These are phyloP conservation scores for Saccharum hybrid DNA, from an alignment of 202 grass and related monocot genomes.

Conservation along the genomic window DNA sequence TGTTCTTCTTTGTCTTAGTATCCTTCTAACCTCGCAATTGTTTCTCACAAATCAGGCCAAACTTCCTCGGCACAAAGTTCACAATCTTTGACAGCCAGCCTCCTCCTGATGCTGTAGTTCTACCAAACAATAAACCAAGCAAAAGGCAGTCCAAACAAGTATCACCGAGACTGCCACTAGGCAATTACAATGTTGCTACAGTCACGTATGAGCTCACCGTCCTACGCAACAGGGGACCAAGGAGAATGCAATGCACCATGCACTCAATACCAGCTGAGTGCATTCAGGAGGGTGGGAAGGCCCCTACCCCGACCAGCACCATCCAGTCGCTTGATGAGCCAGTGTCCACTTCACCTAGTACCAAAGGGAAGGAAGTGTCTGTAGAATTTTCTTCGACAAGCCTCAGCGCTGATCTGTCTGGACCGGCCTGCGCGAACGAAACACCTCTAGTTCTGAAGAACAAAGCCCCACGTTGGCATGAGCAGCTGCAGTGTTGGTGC, in stretches of 20 bases:
- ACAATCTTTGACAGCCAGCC: conserved; percentile 87
- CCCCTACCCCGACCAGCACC: conserved; percentile 73
- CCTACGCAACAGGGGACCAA: conserved; percentile 89
- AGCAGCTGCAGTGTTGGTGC: conserved; percentile 99
- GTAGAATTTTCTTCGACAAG: conserved; percentile 62
- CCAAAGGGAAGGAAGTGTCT: conserved; percentile 63
- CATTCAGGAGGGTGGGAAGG: conserved; percentile 66
- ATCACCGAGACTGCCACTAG: conserved; percentile 75
- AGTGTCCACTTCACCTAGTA: conserved; percentile 44
- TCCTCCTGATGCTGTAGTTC: conserved; percentile 53
- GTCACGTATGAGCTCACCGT: conserved; percentile 89
- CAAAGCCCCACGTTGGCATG: conserved; percentile 93
- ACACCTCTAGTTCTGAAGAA: conserved; percentile 83
- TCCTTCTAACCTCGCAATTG: conserved; percentile 16
- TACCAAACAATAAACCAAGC: conserved; percentile 59
- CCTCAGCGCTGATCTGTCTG: conserved; percentile 48
- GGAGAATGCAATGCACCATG: conserved; percentile 94
- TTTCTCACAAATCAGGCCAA: conserved; percentile 63
- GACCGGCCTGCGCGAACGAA: conserved; percentile 26
- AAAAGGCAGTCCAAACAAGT: conserved; percentile 88
- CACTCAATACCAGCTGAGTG: conserved; percentile 75
- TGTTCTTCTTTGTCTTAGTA: background rate
- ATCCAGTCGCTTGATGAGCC: conserved; percentile 73
- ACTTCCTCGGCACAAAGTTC: conserved; percentile 98
- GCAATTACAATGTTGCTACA: conserved; percentile 79